phyloP scores from a whole-genome alignment of 2,329 filamentous ascomycete species.

The Xylaria sp. region DNA sequence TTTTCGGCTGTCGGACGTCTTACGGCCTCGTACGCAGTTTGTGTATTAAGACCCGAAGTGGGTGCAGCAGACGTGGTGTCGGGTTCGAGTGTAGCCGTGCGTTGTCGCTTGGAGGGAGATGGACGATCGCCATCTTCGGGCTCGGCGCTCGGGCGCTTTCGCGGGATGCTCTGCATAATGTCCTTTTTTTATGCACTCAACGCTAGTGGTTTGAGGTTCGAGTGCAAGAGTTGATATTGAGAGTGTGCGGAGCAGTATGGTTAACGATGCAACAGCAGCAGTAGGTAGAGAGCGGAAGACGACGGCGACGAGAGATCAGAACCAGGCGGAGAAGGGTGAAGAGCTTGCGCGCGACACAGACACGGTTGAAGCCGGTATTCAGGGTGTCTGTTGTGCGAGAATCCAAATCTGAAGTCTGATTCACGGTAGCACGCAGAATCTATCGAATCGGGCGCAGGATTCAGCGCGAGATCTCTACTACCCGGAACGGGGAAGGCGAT shows the following conservation, averaged over 20 bases:
- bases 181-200: not conserved
- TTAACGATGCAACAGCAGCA: not conserved
- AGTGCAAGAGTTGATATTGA: not conserved
- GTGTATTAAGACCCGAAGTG: not conserved
- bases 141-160: conserved; percentile 42
- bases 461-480: not conserved
- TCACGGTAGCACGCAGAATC: not conserved
- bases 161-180: conserved; percentile 34
- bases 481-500: not conserved
- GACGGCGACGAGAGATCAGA: not conserved
- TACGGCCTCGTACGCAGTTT: conserved; percentile 31
- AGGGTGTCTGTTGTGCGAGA: not conserved
- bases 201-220: not conserved
- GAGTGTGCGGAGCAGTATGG: not conserved
- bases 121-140: conserved; percentile 34
- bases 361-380: not conserved
- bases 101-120: conserved; percentile 43
- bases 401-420: not conserved
- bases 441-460: not conserved
- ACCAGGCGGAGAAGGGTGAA: not conserved
- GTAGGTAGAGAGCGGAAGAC: not conserved
- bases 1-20: conserved; percentile 46
- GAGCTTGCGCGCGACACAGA: not conserved
- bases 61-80: conserved; percentile 23
- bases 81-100: conserved; percentile 38